Conservation (phyloP, 2,329 filamentous ascomycete genomes). For the Talaromyces amestolkiae region DNA sequence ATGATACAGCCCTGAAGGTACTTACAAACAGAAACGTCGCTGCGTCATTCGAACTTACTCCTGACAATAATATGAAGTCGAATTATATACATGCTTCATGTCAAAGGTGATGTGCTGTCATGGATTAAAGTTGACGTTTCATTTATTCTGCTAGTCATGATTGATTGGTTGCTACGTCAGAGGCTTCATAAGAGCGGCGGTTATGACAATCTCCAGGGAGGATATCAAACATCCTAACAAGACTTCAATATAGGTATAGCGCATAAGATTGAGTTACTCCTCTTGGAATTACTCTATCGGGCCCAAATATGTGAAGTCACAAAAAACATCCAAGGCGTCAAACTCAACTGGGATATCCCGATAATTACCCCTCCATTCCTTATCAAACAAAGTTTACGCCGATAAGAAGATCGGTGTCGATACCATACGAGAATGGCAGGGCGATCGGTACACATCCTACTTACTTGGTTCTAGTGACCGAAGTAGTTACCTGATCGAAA, state of each 20-base stretch:
- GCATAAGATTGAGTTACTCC: not conserved
- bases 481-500: not conserved
- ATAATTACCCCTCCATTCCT: not conserved
- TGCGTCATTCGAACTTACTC: not conserved
- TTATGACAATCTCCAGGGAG: not conserved
- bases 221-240: not conserved
- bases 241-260: not conserved
- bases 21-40: not conserved
- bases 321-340: not conserved
- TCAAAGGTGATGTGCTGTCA: not conserved
- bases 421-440: not conserved
- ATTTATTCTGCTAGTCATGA: not conserved
- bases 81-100: not conserved
- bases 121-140: not conserved
- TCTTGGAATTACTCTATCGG: not conserved
- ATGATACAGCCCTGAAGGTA: not conserved
- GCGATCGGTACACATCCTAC: constrained; percentile 1
- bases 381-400: not conserved
- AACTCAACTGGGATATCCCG: not conserved
- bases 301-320: not conserved
- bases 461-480: not conserved
- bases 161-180: constrained; percentile 4
- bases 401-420: constrained; percentile 5
- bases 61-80: not conserved
- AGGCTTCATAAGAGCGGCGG: constrained; percentile 2